Evolutionary conservation across 169 alveolate genomes (phyloP).

Genomic region (Cryptosporidium tyzzeri): DNA sequence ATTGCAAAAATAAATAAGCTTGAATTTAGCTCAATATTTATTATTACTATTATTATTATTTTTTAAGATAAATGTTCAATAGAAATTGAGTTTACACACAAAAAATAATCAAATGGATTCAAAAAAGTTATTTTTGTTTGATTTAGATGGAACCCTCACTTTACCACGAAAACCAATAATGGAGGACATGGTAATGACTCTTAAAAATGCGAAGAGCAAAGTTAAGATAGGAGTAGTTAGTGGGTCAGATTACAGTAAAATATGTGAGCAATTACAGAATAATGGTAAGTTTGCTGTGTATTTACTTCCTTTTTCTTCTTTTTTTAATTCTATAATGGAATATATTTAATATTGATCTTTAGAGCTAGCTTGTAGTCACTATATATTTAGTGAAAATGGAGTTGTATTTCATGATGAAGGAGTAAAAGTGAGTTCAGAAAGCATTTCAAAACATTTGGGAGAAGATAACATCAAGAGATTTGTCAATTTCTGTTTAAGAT

Average conservation of each 20-base stretch:
- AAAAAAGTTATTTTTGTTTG: slow-evolving; percentile 82
- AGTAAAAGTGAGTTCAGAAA: slow-evolving; percentile 81
- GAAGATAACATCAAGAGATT: slow-evolving; percentile 87
- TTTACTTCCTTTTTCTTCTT: not conserved
- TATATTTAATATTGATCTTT: too few relatives aligned
- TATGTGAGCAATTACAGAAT: slow-evolving; percentile 83
- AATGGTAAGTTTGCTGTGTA: slow-evolving; percentile 33
- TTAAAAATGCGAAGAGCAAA: slow-evolving; percentile 79
- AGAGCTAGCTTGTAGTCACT: slow-evolving; percentile 80
- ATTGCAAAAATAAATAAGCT: not conserved
- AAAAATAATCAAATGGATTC: not conserved
- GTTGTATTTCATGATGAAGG: slow-evolving; percentile 88
- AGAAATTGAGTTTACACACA: not conserved
- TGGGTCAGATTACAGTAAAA: slow-evolving; percentile 87
- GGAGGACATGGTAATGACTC: slow-evolving; percentile 83
- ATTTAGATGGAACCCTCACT: slow-evolving; percentile 94
- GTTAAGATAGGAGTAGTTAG: slow-evolving; percentile 87
- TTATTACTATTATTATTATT: not conserved
- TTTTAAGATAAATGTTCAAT: too few relatives aligned
- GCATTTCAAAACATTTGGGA: slow-evolving; percentile 84
- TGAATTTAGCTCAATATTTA: not conserved
- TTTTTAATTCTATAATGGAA: not conserved
- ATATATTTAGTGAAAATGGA: slow-evolving; percentile 93
- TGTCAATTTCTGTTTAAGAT: slow-evolving; percentile 88
- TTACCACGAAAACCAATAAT: slow-evolving; percentile 85